phyloP scores from a whole-genome alignment of 352 stramenopile genomes.

The Phytopythium ostracodes region DNA sequence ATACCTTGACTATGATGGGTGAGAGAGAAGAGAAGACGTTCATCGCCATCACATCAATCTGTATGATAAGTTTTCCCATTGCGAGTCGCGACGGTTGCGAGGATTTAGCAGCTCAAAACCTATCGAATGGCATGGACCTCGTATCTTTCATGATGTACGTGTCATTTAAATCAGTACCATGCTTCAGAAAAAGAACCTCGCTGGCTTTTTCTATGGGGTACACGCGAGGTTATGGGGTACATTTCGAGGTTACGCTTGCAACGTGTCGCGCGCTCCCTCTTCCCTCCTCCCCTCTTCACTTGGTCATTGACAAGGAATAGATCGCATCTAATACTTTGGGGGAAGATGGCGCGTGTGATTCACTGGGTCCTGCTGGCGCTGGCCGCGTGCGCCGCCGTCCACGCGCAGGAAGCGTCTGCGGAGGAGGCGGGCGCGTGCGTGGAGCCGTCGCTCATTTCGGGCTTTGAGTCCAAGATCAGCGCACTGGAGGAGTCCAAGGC shows the following conservation, averaged over 20 bases:
- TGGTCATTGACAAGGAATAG: background rate
- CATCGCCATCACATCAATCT: too few species aligned
- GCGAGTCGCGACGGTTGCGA: too few species aligned
- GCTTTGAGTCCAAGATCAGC: constrained; percentile 43
- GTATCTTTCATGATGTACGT: constrained; percentile 2
- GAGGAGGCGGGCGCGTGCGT: constrained; percentile 15
- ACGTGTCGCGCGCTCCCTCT: background rate
- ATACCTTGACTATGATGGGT: too few species aligned
- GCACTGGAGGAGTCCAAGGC: constrained; percentile 35
- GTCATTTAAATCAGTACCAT: background rate
- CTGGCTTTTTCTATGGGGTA: constrained; percentile 6
- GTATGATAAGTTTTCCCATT: too few species aligned
- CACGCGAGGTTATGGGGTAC: background rate
- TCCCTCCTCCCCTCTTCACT: background rate
- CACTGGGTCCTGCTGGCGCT: constrained; percentile 35
- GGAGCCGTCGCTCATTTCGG: constrained; percentile 31
- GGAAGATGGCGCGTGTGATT: constrained; percentile 32
- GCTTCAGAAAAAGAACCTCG: constrained; percentile 6
- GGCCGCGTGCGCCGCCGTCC: constrained; percentile 27
- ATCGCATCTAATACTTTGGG: background rate
- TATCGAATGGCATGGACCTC: background rate
- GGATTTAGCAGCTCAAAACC: background rate
- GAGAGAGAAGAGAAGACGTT: too few species aligned
- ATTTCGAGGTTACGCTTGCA: background rate
- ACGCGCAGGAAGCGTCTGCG: constrained; percentile 16